These are phyloP conservation scores for Poterioochromonas sp. DNA, from an alignment of 352 stramenopile genomes.

Conservation along the genomic window DNA sequence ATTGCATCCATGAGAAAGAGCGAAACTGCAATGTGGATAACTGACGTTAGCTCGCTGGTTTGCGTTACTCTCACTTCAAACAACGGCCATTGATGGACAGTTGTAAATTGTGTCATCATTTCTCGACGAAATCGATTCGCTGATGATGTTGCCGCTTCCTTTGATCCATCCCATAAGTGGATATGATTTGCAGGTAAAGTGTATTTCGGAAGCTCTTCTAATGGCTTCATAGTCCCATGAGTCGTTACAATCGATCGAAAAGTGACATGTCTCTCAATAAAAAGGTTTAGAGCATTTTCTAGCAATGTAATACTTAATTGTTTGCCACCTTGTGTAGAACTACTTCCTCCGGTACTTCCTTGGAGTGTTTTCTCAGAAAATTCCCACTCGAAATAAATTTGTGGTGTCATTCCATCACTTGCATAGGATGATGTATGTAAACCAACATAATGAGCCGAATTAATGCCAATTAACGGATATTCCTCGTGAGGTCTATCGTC, in stretches of 20 bases:
- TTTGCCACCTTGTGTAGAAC: neutral
- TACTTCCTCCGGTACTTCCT: neutral
- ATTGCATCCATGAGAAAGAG: conserved; percentile 38
- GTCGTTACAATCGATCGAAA: neutral
- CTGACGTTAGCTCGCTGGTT: neutral
- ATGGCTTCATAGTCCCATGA: conserved; percentile 18
- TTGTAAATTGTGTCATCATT: neutral
- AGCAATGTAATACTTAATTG: conserved; percentile 7
- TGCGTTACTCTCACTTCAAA: conserved; percentile 31
- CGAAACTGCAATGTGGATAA: conserved; percentile 26
- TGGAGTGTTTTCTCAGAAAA: neutral
- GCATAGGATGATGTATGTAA: conserved; percentile 26
- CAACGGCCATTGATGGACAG: conserved; percentile 33
- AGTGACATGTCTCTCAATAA: conserved; percentile 25
- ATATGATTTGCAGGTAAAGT: neutral
- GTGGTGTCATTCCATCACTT: neutral
- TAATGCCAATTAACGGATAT: conserved; percentile 38
- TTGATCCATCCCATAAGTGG: neutral
- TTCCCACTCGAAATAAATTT: conserved; percentile 38
- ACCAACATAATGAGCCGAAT: conserved; percentile 36
- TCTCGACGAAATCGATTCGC: neutral
- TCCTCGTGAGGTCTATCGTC: neutral
- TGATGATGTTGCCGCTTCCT: neutral
- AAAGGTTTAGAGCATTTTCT: conserved; percentile 13
- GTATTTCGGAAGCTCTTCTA: neutral